Evolutionary conservation across 2,329 filamentous ascomycete species (phyloP), one percentile per base, ranked within the genome.

Genomic region (Curvularia lunata): DNA sequence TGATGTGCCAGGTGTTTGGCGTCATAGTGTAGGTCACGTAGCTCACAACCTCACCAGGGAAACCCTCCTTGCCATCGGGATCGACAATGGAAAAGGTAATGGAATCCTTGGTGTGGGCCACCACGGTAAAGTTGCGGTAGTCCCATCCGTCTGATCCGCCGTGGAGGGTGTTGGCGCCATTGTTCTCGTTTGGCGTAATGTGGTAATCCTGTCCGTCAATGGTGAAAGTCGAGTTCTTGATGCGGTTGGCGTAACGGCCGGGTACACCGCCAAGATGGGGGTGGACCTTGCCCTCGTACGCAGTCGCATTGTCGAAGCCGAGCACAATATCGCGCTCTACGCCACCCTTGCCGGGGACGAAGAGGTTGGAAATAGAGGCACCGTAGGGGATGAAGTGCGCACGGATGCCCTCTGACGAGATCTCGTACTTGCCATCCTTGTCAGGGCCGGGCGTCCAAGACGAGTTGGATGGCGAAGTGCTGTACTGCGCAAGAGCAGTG

Each of bases 211-310:
- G 76, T 51, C 87, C 88, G 64, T 91, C 88, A 56, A 91, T 85
- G 58, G 79, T 82, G 69, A 91, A 91, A 5, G 84, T 88, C 75
- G 85, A 88, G 80, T 92, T 92, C 81, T 86, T 87, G 81, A 92
- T 92, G 63, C 90, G 87, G 76, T 93, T 93, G 57, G 90, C 90
- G 73, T 93, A 93, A 54, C 90, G 87, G 68, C 89, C 90, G 0
- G 89, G 89, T 0, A 93, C 86, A 67, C 86, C 81, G 57, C 89
- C 90, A 64, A 90, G 87, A 80, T 92, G 89, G 49, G 85, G 86
- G 74, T 92, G 90, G 59, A 84, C 80, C 58, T 91, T 88, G 48
- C 86, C 74, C 58, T 75, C 77, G 77, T 92, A 93, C 77, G 89
- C 86, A 51, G 80, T 85, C 45, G 90, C 89, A 71, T 92, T 92